Percentiles rank a stretch among this genome's conserved stretches.
These are phyloP conservation scores for Amanita muscaria DNA, from an alignment of 768 basidiomycete species.

Conservation along the genomic window DNA sequence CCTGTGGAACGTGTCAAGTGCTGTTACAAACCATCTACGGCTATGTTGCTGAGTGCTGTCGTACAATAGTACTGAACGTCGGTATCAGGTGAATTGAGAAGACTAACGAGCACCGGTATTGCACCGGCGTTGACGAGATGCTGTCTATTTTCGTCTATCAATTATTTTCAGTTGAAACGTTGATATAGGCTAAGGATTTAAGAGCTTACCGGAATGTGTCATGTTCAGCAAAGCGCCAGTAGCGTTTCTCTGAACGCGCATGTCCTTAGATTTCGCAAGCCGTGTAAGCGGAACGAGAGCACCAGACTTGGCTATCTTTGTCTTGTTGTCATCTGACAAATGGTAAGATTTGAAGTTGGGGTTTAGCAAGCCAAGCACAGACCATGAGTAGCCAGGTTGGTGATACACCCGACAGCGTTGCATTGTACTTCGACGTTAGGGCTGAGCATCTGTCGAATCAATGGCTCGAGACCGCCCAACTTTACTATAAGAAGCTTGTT, in stretches of 20 bases:
- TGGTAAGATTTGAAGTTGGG: slow-evolving; percentile 9
- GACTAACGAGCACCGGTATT: slow-evolving; percentile 91
- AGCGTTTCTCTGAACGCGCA: slow-evolving; percentile 98
- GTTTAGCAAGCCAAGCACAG: slow-evolving; percentile 17
- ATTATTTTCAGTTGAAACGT: slow-evolving; percentile 1
- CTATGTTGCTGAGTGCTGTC: slow-evolving; percentile 96
- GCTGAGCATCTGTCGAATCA: slow-evolving; percentile 98
- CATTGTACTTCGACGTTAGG: slow-evolving; percentile 99
- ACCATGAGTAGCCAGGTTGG: slow-evolving; percentile 98
- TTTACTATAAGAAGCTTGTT: slow-evolving; percentile 99
- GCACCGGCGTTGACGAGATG: slow-evolving; percentile 98
- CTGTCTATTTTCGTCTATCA: slow-evolving; percentile 93
- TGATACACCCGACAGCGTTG: slow-evolving; percentile 98
- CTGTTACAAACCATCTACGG: slow-evolving; percentile 68
- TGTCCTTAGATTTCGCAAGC: slow-evolving; percentile 94
- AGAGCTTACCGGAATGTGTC: slow-evolving; percentile 86
- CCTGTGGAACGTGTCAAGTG: not conserved
- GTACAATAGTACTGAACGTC: slow-evolving; percentile 99
- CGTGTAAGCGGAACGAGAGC: slow-evolving; percentile 96
- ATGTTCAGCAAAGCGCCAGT: slow-evolving; percentile 97
- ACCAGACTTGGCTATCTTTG: slow-evolving; percentile 98
- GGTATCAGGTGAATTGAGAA: slow-evolving; percentile 94
- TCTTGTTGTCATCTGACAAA: slow-evolving; percentile 91
- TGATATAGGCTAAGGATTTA: not conserved
- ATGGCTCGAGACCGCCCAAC: slow-evolving; percentile 92